Evolutionary conservation across 768 basidiomycete species (phyloP).

Genomic region (Lanmaoa rubissima): DNA sequence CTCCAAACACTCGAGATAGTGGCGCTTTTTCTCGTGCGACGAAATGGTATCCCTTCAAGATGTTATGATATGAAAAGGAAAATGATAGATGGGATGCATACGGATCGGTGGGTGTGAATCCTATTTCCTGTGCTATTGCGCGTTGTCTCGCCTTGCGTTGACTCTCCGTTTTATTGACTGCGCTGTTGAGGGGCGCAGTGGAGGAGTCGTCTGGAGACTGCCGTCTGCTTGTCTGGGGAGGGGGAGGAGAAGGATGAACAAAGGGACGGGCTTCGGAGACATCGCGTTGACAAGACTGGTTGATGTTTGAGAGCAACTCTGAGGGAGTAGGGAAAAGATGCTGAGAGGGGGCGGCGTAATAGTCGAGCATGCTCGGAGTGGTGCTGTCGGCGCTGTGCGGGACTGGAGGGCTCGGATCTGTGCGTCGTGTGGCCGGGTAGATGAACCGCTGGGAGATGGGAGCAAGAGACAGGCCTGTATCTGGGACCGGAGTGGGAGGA

Average conservation of each 20-base stretch:
- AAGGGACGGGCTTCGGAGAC: slow-evolving; percentile 4
- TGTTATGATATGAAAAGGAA: background rate
- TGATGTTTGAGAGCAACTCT: slow-evolving; percentile 53
- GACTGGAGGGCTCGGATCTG: background rate
- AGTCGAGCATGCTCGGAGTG: slow-evolving; percentile 17
- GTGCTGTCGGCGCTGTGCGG: background rate
- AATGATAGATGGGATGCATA: slow-evolving; percentile 30
- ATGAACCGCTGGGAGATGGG: slow-evolving; percentile 14
- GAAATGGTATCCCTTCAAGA: slow-evolving; percentile 61
- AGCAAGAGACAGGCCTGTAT: slow-evolving; percentile 2
- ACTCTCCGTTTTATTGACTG: slow-evolving; percentile 40
- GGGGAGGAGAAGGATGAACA: slow-evolving; percentile 10
- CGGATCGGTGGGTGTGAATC: slow-evolving; percentile 63
- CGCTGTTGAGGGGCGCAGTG: background rate
- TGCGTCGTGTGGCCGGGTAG: slow-evolving; percentile 8
- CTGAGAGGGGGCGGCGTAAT: slow-evolving; percentile 25
- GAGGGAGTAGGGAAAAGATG: slow-evolving; percentile 63
- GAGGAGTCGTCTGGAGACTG: slow-evolving; percentile 12
- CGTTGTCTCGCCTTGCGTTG: slow-evolving; percentile 58
- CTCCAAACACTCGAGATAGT: slow-evolving; percentile 72
- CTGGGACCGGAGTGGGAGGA: slow-evolving; percentile 5
- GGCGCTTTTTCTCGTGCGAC: slow-evolving; percentile 74
- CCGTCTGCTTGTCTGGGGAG: slow-evolving; percentile 4
- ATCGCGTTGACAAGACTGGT: slow-evolving; percentile 5
- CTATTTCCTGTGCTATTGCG: slow-evolving; percentile 53